Evolutionary conservation across 1,284 basidiomycete species (phyloP), one percentile per base, ranked within the genome.

Genomic region (Heterobasidion parviporum): DNA sequence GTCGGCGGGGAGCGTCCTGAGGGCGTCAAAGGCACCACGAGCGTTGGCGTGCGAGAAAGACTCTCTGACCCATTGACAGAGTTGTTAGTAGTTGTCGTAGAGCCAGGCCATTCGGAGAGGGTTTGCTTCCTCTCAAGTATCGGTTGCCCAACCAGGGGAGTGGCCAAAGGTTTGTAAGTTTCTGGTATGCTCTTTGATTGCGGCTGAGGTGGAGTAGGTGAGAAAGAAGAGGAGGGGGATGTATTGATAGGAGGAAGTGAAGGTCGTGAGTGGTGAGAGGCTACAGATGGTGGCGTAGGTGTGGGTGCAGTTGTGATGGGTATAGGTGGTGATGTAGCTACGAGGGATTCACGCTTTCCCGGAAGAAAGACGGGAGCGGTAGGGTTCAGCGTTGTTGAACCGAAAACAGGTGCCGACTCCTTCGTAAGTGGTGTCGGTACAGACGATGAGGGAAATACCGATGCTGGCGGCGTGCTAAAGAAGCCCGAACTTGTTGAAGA

Each of bases 311-410:
- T 6, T 32, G 46, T 20, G 18, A 10, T 16, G 18, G 36, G 36
- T 52, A 10, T 8, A 20, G n/a, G 16, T 41, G n/a, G 34, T 3
- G 38, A 49, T 10, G 33, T 49, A 12, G 15, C 33, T 15, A 14
- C 18, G 26, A 32, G 8, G 14, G 26, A 33, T 15, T 15, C 12
- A 34, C 26, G 18, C 32, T 35, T 32, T 32, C 9, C 9, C 33
- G 49, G 20, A 6, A 12, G 33, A 32, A 48, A 33, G 10, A 54
- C 12, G 33, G 60, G n/a, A 50, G 49, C 47, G 6, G 50, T 44
- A 35, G 59, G 46, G 52, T 36, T 44, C 5, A 59, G 48, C 15
- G 57, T 54, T 32, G 51, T 51, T 2, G 60, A 50, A 16, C 36
- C n/a, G 14, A 56, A 60, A 14, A 32, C 18, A 4, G 54, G 34